Evolutionary conservation across 2,329 filamentous ascomycete genomes (phyloP).

Genomic region (Cercospora brassicicola): DNA sequence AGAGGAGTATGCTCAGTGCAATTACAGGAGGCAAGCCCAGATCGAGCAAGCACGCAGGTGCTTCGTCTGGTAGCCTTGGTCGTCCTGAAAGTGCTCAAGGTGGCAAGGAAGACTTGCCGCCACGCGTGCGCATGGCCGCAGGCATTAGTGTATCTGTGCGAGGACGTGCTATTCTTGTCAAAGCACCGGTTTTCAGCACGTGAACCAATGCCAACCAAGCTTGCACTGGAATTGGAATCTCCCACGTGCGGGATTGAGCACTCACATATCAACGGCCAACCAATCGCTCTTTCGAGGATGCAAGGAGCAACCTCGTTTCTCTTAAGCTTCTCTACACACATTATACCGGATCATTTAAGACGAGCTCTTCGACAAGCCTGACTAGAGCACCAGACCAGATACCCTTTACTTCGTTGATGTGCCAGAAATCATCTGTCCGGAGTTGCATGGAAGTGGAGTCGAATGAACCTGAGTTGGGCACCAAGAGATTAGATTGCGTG

Average conservation of each 20-base stretch:
- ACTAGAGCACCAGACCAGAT: constrained; percentile 12
- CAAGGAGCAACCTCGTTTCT: background rate
- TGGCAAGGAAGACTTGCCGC: constrained; percentile 45
- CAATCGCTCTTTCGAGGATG: background rate
- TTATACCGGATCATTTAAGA: background rate
- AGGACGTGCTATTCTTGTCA: constrained; percentile 51
- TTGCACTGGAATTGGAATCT: background rate
- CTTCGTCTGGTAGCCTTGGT: constrained; percentile 42
- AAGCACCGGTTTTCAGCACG: constrained; percentile 49
- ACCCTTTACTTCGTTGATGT: constrained; percentile 13
- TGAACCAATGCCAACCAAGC: constrained; percentile 12
- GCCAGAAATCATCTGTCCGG: background rate
- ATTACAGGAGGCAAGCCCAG: constrained; percentile 44
- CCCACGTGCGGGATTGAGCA: background rate
- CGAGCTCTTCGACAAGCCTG: background rate
- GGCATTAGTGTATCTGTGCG: constrained; percentile 51
- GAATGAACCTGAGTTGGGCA: background rate
- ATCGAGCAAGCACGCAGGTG: constrained; percentile 40
- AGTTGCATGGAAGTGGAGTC: background rate
- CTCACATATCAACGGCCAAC: background rate
- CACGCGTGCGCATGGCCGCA: constrained; percentile 50
- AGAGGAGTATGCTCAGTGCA: constrained; percentile 47
- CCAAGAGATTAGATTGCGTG: background rate
- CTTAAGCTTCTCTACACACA: constrained; percentile 3
- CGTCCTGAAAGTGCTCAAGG: constrained; percentile 45